Evolutionary conservation across 306 rosid genomes (phyloP).

Genomic region (Vigna reflexopilosa): DNA sequence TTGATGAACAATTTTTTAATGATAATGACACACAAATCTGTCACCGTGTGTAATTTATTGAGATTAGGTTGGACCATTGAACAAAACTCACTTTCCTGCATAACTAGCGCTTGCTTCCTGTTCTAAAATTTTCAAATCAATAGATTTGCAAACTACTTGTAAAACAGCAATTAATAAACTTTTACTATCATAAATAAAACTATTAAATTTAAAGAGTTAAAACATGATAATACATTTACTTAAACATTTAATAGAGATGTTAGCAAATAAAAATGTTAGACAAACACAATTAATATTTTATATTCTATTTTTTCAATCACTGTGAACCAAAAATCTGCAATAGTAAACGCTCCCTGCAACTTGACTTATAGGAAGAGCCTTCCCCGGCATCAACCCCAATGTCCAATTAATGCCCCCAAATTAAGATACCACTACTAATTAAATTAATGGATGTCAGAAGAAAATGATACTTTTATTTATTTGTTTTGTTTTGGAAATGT

Average conservation of each 20-base stretch:
- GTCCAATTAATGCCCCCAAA: conserved; percentile 43
- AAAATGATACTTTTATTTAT: conserved; percentile 1
- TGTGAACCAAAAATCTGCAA: neutral
- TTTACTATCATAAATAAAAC: neutral
- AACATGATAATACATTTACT: too few species aligned
- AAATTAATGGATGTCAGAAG: conserved; percentile 33
- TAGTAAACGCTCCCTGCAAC: conserved; percentile 7
- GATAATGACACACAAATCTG: conserved; percentile 36
- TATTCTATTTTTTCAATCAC: neutral
- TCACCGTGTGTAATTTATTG: conserved; percentile 40
- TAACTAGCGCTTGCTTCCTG: neutral
- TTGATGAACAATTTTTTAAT: conserved; percentile 24
- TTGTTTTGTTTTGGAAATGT: conserved; percentile 40
- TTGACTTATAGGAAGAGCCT: conserved; percentile 54
- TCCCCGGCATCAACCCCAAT: conserved; percentile 60
- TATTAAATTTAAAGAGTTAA: too few species aligned
- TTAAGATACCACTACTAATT: conserved; percentile 28
- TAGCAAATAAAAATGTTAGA: too few species aligned
- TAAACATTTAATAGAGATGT: neutral
- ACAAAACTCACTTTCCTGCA: conserved; percentile 28
- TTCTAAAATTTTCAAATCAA: neutral
- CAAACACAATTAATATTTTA: too few species aligned
- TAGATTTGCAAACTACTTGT: neutral
- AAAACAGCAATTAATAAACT: neutral
- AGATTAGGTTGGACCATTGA: conserved; percentile 19